Evolutionary conservation across 2,329 filamentous ascomycete species (phyloP).

Genomic region (Microdochium trichocladiopsis): DNA sequence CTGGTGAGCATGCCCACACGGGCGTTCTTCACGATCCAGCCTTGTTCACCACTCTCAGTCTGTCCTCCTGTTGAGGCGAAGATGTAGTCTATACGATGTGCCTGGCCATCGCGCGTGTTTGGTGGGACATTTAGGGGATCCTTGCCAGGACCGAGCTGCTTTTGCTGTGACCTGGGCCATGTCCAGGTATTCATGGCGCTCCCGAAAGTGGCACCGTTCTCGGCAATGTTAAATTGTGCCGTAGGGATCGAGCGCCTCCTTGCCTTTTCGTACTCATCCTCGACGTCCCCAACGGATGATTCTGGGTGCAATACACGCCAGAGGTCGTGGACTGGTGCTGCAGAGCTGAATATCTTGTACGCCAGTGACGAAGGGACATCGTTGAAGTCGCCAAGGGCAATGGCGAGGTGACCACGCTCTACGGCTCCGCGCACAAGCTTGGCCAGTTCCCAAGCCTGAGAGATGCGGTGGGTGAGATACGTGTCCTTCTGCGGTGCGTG

Average conservation of each 20-base stretch:
- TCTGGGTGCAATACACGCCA: slow-evolving; percentile 83
- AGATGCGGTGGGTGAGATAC: slow-evolving; percentile 83
- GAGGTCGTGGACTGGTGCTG: slow-evolving; percentile 70
- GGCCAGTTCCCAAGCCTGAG: slow-evolving; percentile 91
- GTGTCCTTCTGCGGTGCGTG: slow-evolving; percentile 64
- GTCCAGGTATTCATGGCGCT: slow-evolving; percentile 87
- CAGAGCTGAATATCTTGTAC: slow-evolving; percentile 73
- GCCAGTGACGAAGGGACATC: slow-evolving; percentile 85
- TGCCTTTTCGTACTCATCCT: slow-evolving; percentile 59
- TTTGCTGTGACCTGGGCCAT: slow-evolving; percentile 68
- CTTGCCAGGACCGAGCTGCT: slow-evolving; percentile 57
- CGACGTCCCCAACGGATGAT: slow-evolving; percentile 69
- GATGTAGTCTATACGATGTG: slow-evolving; percentile 92
- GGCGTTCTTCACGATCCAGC: slow-evolving; percentile 65
- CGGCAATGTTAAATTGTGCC: slow-evolving; percentile 67
- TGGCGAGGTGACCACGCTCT: slow-evolving; percentile 73
- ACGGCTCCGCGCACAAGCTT: slow-evolving; percentile 80
- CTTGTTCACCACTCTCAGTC: slow-evolving; percentile 7
- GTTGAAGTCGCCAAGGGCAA: slow-evolving; percentile 92
- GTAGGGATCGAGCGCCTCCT: slow-evolving; percentile 63
- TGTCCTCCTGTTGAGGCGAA: slow-evolving; percentile 59
- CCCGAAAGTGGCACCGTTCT: slow-evolving; percentile 86
- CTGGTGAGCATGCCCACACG: slow-evolving; percentile 75
- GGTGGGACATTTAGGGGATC: slow-evolving; percentile 55
- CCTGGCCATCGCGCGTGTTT: slow-evolving; percentile 60